A percentile compares a stretch with the other conserved stretches of the same genome.
These are phyloP conservation scores for Brettanomyces bruxellensis DNA, from an alignment of 805 yeast species.

Conservation along the genomic window DNA sequence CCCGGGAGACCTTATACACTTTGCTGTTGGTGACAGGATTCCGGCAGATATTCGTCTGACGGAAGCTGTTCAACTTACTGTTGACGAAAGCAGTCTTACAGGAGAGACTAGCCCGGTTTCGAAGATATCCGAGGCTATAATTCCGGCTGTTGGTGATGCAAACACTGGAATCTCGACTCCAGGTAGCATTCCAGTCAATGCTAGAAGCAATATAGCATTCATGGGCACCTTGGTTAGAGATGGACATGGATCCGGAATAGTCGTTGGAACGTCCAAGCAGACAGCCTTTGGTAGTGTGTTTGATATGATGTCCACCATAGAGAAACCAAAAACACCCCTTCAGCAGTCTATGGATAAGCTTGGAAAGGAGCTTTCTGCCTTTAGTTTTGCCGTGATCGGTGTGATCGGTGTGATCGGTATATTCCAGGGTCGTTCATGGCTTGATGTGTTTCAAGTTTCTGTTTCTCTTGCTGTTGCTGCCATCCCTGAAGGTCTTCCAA, in stretches of 20 bases:
- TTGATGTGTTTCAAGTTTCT: constrained; percentile 96
- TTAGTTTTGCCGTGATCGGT: constrained; percentile 83
- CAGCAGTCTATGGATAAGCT: constrained; percentile 93
- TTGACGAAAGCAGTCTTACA: constrained; percentile 91
- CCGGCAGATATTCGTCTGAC: constrained; percentile 90
- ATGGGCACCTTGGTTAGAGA: constrained; percentile 98
- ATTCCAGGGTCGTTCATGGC: constrained; percentile 87
- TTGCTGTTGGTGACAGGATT: constrained; percentile 87
- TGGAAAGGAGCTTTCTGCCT: constrained; percentile 81
- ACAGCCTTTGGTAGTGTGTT: constrained; percentile 95
- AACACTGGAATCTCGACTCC: constrained; percentile 7
- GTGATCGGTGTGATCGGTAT: constrained; percentile 87
- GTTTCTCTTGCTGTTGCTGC: constrained; percentile 99
- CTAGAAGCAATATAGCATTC: constrained; percentile 72
- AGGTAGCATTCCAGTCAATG: constrained; percentile 28
- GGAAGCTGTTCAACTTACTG: constrained; percentile 67
- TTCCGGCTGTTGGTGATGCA: neutral
- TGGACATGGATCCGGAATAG: constrained; percentile 92
- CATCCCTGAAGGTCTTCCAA: constrained; percentile 97
- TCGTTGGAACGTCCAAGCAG: constrained; percentile 78
- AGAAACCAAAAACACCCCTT: constrained; percentile 95
- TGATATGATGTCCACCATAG: constrained; percentile 90
- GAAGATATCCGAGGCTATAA: constrained; percentile 44
- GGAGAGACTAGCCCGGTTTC: constrained; percentile 90
- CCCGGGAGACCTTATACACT: constrained; percentile 91